phyloP scores from a whole-genome alignment of 2,329 filamentous ascomycete species.

The Huntiella decipiens region DNA sequence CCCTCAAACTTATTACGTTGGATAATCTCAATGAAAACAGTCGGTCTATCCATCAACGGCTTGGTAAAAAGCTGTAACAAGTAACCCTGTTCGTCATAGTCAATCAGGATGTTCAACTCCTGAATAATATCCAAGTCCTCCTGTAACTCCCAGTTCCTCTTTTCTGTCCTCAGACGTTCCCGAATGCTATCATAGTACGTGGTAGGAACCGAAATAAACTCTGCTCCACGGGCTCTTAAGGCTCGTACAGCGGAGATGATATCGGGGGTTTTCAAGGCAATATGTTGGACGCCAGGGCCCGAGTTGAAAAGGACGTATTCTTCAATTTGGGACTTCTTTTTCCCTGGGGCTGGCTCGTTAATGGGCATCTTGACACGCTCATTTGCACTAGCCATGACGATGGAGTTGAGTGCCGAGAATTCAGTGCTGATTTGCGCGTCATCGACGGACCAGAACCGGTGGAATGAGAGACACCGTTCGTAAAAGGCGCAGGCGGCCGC shows the following conservation, averaged over 20 bases:
- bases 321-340: constrained; percentile 86
- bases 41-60: constrained; percentile 84
- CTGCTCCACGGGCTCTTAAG: constrained; percentile 68
- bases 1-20: constrained; percentile 79
- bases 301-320: constrained; percentile 84
- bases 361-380: constrained; percentile 94
- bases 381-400: constrained; percentile 78
- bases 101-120: constrained; percentile 71
- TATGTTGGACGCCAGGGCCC: constrained; percentile 81
- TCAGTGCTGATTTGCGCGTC: constrained; percentile 86
- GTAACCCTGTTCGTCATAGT: constrained; percentile 88
- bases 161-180: constrained; percentile 47
- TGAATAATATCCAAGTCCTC: constrained; percentile 66
- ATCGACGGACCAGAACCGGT: constrained; percentile 94
- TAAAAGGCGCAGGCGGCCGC: constrained; percentile 50
- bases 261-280: constrained; percentile 64
- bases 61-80: constrained; percentile 60
- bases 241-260: constrained; percentile 63
- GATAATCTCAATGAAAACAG: constrained; percentile 92
- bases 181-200: constrained; percentile 72
- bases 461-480: constrained; percentile 76
- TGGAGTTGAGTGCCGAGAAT: constrained; percentile 69
- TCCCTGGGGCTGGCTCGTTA: constrained; percentile 82
- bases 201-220: constrained; percentile 79
- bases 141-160: constrained; percentile 41